Conservation (phyloP, 2,329 filamentous ascomycete genomes). For the Cercospora brassicicola region DNA sequence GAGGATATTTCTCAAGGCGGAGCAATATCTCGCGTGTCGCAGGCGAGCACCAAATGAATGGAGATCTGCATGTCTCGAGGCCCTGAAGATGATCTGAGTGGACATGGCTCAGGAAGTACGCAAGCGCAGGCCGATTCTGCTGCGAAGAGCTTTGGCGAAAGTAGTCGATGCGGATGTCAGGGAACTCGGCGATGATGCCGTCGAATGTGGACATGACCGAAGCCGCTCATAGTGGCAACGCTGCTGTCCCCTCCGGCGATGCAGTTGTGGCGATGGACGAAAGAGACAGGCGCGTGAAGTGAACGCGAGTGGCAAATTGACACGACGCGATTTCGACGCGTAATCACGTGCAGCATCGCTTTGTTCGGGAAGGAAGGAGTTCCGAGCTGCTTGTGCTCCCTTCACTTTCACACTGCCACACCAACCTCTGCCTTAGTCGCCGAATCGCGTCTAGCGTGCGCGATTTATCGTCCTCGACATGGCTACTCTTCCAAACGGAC, state of each 20-base stretch:
- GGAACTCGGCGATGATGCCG: constrained; percentile 72
- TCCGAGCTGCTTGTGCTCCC: neutral
- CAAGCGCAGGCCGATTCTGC: constrained; percentile 62
- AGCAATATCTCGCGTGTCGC: constrained; percentile 79
- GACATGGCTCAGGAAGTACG: constrained; percentile 87
- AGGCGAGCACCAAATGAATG: constrained; percentile 87
- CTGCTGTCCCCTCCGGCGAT: neutral
- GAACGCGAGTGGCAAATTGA: neutral
- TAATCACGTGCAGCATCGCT: neutral
- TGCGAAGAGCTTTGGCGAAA: constrained; percentile 58
- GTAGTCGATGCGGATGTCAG: constrained; percentile 78
- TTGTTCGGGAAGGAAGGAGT: neutral
- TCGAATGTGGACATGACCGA: constrained; percentile 74
- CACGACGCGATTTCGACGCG: neutral
- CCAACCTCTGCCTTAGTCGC: neutral
- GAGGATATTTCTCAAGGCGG: constrained; percentile 69
- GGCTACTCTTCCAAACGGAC: neutral
- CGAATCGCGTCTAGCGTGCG: neutral
- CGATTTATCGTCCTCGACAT: neutral
- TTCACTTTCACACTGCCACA: neutral
- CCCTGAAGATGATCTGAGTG: constrained; percentile 87
- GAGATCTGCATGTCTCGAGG: constrained; percentile 71
- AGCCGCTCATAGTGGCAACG: constrained; percentile 14
- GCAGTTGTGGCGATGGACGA: neutral
- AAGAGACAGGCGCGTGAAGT: neutral